phyloP scores from a whole-genome alignment of 495 filamentous ascomycete genomes.

The Hamigera avellanea region DNA sequence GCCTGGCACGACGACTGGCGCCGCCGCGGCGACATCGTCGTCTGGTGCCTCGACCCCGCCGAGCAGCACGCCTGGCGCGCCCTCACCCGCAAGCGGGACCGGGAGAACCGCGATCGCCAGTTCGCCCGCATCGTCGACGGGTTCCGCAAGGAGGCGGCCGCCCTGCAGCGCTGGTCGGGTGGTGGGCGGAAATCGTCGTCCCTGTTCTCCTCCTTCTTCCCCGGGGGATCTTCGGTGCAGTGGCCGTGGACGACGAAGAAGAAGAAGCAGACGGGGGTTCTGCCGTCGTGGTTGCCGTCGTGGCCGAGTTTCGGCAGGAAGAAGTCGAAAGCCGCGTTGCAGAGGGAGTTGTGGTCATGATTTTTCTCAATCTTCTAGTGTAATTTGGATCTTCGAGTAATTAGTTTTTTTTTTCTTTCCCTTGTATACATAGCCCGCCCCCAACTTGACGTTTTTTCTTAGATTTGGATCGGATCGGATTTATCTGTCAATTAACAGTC shows the following conservation, averaged over 20 bases:
- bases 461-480: too few species aligned
- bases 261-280: background rate
- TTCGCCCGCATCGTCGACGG: slow-evolving; percentile 25
- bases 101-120: slow-evolving; percentile 21
- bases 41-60: slow-evolving; percentile 49
- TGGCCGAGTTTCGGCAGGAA: background rate
- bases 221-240: background rate
- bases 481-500: too few species aligned
- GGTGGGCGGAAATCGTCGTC: slow-evolving; percentile 6
- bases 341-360: too few species aligned
- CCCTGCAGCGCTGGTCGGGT: background rate
- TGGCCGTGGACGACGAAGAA: slow-evolving; percentile 3
- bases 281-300: background rate
- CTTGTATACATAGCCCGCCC: too few species aligned
- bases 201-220: slow-evolving; percentile 1
- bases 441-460: too few species aligned
- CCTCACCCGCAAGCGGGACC: slow-evolving; percentile 9
- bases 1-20: slow-evolving; percentile 82
- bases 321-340: too few species aligned
- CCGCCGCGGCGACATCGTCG: slow-evolving; percentile 72
- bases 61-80: slow-evolving; percentile 26
- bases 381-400: too few species aligned
- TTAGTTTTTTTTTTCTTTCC: too few species aligned
- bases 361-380: too few species aligned
- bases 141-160: slow-evolving; percentile 13